These are phyloP conservation scores for Suillus subaureus DNA, from an alignment of 768 basidiomycete genomes.

Conservation along the genomic window DNA sequence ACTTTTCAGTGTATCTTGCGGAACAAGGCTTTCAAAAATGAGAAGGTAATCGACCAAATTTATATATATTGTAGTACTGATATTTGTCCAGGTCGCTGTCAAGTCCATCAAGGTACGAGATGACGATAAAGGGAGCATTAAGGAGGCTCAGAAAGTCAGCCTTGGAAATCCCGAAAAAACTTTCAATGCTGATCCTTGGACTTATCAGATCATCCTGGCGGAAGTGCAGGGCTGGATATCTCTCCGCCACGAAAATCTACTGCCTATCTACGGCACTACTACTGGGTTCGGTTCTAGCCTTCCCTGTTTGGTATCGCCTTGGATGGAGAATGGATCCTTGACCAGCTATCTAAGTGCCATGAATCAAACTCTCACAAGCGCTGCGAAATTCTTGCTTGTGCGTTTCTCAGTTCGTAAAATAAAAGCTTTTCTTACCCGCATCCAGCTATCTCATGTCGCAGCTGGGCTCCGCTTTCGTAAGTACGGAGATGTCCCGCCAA, in stretches of 20 bases:
- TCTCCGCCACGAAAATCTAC: constrained; percentile 23
- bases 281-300: constrained; percentile 23
- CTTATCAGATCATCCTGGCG: neutral
- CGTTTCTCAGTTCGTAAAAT: constrained; percentile 2
- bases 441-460: constrained; percentile 6
- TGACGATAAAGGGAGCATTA: neutral
- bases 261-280: constrained; percentile 21
- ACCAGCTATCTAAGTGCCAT: constrained; percentile 15
- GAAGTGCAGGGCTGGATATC: constrained; percentile 24
- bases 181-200: neutral
- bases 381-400: constrained; percentile 22
- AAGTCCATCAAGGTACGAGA: constrained; percentile 6
- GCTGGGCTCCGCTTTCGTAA: constrained; percentile 14
- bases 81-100: neutral
- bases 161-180: neutral
- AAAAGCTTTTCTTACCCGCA: neutral
- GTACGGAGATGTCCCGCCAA: neutral
- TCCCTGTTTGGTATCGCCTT: constrained; percentile 26
- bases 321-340: constrained; percentile 21
- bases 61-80: neutral
- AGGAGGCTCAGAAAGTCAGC: neutral
- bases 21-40: neutral
- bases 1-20: neutral
- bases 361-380: constrained; percentile 9
- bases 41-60: neutral